These are phyloP conservation scores for Recurvomyces mirabilis DNA, from an alignment of 495 filamentous ascomycete species.

Conservation along the genomic window DNA sequence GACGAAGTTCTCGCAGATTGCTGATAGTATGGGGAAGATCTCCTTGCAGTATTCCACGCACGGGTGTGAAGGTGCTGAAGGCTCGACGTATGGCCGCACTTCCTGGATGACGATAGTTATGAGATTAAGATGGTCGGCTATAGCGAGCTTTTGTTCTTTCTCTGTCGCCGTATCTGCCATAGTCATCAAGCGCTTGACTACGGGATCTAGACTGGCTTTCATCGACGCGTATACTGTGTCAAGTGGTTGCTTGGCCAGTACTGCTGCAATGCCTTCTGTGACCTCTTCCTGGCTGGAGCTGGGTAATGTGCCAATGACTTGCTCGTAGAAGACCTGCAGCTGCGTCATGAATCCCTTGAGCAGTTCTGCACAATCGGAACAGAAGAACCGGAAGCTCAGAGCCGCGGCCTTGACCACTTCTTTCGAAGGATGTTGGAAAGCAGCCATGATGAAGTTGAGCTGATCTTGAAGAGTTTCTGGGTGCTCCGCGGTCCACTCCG, in stretches of 20 bases:
- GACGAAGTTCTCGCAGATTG: conserved; percentile 75
- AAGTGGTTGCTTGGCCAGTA: conserved; percentile 74
- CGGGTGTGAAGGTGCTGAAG: conserved; percentile 61
- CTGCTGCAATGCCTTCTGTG: conserved; percentile 84
- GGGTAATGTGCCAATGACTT: conserved; percentile 73
- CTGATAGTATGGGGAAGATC: conserved; percentile 74
- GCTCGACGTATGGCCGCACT: conserved; percentile 65
- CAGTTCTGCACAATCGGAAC: conserved; percentile 80
- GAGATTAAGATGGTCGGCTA: conserved; percentile 87
- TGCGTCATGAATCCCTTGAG: conserved; percentile 68
- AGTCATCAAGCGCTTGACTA: conserved; percentile 73
- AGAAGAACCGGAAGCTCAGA: conserved; percentile 92
- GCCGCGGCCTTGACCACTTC: conserved; percentile 87
- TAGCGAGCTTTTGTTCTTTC: conserved; percentile 63
- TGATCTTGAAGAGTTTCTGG: conserved; percentile 84
- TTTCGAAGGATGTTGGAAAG: conserved; percentile 71
- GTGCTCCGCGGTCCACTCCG: conserved; percentile 92
- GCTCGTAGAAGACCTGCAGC: conserved; percentile 83
- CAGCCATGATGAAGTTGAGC: conserved; percentile 84
- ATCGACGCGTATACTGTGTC: conserved; percentile 70
- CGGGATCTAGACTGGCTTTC: conserved; percentile 87
- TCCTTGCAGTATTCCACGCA: conserved; percentile 94
- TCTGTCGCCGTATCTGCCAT: conserved; percentile 78
- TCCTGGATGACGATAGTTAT: conserved; percentile 79
- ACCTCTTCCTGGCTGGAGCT: conserved; percentile 83